Percentiles rank a stretch among this genome's conserved stretches.
Evolutionary conservation across 768 basidiomycete genomes (phyloP).

Genomic region (Antrodiella citrinella): DNA sequence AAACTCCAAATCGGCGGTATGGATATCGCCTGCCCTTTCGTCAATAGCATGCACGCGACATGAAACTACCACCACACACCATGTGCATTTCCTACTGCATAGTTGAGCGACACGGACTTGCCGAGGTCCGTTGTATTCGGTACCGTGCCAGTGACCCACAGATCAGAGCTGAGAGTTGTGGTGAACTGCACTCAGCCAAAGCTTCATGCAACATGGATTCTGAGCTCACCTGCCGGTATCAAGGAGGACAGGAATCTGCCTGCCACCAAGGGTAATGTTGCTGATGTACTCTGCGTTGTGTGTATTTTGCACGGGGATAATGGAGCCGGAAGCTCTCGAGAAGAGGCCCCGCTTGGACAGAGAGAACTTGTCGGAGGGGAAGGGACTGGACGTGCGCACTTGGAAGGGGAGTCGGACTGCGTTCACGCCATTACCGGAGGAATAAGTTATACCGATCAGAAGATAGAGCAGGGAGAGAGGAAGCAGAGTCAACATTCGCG

Average conservation of each 20-base stretch:
- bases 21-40: slow-evolving; percentile 39
- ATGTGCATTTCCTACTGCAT: slow-evolving; percentile 60
- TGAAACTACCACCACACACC: slow-evolving; percentile 30
- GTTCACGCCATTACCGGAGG: neutral
- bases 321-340: neutral
- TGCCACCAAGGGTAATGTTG: slow-evolving; percentile 62
- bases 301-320: slow-evolving; percentile 47
- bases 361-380: neutral
- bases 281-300: slow-evolving; percentile 68
- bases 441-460: neutral
- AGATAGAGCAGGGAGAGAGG: neutral
- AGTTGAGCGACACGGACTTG: slow-evolving; percentile 45
- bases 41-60: too few species aligned
- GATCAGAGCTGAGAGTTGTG: slow-evolving; percentile 63
- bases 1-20: slow-evolving; percentile 43
- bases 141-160: slow-evolving; percentile 56
- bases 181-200: neutral
- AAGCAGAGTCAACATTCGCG: neutral
- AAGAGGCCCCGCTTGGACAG: neutral
- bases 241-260: slow-evolving; percentile 49
- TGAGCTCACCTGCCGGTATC: slow-evolving; percentile 68
- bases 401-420: neutral
- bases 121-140: slow-evolving; percentile 49
- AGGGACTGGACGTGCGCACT: neutral
- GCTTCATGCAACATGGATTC: neutral